Evolutionary conservation across 2,329 filamentous ascomycete genomes (phyloP), one percentile per base, ranked within the genome.

Genomic region (Colletotrichum trifolii): DNA sequence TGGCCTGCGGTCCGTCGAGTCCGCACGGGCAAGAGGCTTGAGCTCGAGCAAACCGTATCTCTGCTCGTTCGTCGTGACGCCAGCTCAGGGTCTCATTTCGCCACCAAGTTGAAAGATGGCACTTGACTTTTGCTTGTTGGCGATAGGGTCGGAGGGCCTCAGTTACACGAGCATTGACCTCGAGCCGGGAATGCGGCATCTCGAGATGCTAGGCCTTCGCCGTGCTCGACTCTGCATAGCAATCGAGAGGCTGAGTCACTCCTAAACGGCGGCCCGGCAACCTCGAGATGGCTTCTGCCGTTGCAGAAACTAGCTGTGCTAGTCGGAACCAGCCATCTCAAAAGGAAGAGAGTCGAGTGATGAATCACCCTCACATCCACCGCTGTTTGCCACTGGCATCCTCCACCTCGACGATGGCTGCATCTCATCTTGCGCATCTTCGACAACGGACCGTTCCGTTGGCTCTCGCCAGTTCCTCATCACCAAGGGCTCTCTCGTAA

Each of bases 71-170:
- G 25, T 4, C 25, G 25, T 66, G 52, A 52, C 63, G 52, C 36
- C 46, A 54, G n/a, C 15, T 38, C 17, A 15, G 33, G 47, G 58
- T 40, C n/a, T 39, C 36, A 62, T 62, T 39, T 47, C 58, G 58
- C 47, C 52, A 64, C 45, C 8, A 33, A 2, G 11, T 42, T 11
- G 35, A 47, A 17, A 25, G 12, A 13, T 34, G 40, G 38, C 33
- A 12, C 42, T 25, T 25, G 25, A 25, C 25, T 4, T 25, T 25
- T 25, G 25, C 25, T 25, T 25, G 25, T 25, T 25, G 25, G 25
- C 25, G 4, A 25, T 25, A 25, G 25, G 25, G 4, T 25, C 25
- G 25, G 25, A 1, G 3, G 25, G 25, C 25, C 25, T 25, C 25
- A 25, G 25, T 25, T 5, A 25, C 25, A 25, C 25, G 25, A 25